Evolutionary conservation across 768 basidiomycete genomes (phyloP).

Genomic region (Lepiota venenata): DNA sequence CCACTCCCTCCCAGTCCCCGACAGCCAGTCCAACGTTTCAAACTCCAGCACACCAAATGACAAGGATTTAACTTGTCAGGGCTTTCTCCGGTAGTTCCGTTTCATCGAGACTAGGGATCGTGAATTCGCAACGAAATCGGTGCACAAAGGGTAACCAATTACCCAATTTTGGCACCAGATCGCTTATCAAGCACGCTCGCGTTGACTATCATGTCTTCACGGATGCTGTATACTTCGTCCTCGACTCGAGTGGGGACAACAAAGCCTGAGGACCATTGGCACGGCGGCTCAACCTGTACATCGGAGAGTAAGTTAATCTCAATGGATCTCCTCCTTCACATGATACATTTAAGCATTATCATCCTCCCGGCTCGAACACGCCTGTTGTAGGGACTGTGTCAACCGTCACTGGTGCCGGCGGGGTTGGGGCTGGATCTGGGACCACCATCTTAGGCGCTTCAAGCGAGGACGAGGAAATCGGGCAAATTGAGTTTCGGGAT

Average conservation of each 20-base stretch:
- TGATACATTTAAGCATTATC: too few species aligned
- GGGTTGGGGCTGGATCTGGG: too few species aligned
- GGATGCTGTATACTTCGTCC: slow-evolving; percentile 78
- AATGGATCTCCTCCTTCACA: slow-evolving; percentile 2
- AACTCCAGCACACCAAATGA: slow-evolving; percentile 48
- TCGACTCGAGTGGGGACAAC: slow-evolving; percentile 44
- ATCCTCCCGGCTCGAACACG: too few species aligned
- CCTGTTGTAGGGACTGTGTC: too few species aligned
- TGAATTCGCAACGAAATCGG: slow-evolving; percentile 6
- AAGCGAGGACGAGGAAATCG: too few species aligned
- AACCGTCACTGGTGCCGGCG: too few species aligned
- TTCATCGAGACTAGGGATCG: slow-evolving; percentile 42
- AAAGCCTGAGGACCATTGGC: slow-evolving; percentile 60
- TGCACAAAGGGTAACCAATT: not conserved
- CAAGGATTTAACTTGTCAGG: slow-evolving; percentile 19
- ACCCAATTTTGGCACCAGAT: slow-evolving; percentile 51
- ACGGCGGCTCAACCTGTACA: slow-evolving; percentile 26
- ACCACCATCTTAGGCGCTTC: too few species aligned
- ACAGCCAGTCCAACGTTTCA: slow-evolving; percentile 44
- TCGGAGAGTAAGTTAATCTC: slow-evolving; percentile 74
- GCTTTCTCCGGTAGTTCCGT: slow-evolving; percentile 36
- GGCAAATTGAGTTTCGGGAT: too few species aligned
- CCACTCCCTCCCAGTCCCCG: slow-evolving; percentile 35
- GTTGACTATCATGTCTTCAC: slow-evolving; percentile 95
- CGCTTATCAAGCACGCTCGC: slow-evolving; percentile 94